Conservation (phyloP, 345 rosid species). For the Eutrema heterophyllum region DNA sequence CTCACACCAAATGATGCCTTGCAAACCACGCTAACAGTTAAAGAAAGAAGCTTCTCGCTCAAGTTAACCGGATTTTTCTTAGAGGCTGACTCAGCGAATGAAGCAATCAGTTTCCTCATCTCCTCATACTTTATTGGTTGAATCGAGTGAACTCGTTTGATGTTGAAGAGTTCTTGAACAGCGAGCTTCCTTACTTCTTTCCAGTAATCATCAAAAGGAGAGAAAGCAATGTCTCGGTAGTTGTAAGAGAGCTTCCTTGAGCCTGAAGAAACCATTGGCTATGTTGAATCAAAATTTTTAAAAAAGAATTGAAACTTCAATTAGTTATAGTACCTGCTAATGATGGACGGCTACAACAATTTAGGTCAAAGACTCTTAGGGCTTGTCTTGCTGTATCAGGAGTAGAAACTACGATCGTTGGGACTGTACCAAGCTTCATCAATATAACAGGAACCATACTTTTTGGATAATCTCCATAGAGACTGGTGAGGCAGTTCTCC, state of each 20-base stretch:
- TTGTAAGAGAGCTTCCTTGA: constrained; percentile 38
- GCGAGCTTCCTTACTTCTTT: constrained; percentile 38
- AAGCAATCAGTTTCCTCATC: constrained; percentile 30
- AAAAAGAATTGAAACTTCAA: background rate
- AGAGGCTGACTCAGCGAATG: constrained; percentile 19
- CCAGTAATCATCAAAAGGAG: constrained; percentile 41
- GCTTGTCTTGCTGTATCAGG: background rate
- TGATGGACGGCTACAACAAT: constrained; percentile 17
- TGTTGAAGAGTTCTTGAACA: constrained; percentile 37
- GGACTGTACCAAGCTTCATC: constrained; percentile 24
- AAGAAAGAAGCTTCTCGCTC: constrained; percentile 22
- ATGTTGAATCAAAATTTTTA: background rate
- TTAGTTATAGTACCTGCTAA: background rate
- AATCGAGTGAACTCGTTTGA: constrained; percentile 29
- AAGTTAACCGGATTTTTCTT: constrained; percentile 16
- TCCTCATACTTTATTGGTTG: constrained; percentile 40
- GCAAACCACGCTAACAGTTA: constrained; percentile 28
- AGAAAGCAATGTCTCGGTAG: constrained; percentile 37
- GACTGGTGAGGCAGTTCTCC: constrained; percentile 27
- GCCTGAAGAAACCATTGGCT: constrained; percentile 16
- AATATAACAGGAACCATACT: constrained; percentile 30
- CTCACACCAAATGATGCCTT: constrained; percentile 42
- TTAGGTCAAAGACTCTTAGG: background rate
- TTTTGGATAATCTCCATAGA: constrained; percentile 23
- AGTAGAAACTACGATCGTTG: constrained; percentile 17